Percentiles rank a stretch among this genome's conserved stretches.
Evolutionary conservation across 1,139 yeast genomes (phyloP).

Genomic region (Diutina sp.): DNA sequence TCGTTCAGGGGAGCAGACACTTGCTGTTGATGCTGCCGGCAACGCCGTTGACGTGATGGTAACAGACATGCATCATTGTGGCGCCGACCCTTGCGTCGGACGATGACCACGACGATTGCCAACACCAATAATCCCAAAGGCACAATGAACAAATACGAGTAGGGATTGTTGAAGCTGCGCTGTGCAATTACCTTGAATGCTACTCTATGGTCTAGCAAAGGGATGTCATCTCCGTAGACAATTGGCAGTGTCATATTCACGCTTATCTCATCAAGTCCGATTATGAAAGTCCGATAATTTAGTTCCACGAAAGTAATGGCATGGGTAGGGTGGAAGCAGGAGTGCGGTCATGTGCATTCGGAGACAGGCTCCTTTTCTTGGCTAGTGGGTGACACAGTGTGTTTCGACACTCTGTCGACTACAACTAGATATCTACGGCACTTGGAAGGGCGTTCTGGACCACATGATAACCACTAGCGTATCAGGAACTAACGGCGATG

Average conservation of each 20-base stretch:
- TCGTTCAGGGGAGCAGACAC: not conserved
- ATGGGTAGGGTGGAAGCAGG: not conserved
- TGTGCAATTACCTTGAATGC: not conserved
- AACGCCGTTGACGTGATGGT: not conserved
- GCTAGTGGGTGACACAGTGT: not conserved
- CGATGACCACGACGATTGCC: not conserved
- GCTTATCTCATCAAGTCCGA: not conserved
- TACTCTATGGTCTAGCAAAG: too few species aligned
- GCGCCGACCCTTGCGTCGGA: not conserved
- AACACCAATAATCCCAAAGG: not conserved
- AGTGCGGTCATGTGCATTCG: not conserved
- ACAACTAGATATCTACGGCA: not conserved
- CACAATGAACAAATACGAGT: not conserved
- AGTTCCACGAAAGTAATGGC: not conserved
- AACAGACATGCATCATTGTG: not conserved
- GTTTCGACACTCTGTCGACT: not conserved
- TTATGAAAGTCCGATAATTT: not conserved
- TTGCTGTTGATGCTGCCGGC: not conserved
- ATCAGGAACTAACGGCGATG: too few species aligned
- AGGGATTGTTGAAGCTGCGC: not conserved
- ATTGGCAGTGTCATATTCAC: not conserved
- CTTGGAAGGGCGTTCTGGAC: not conserved
- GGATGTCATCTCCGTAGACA: not conserved
- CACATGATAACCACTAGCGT: not conserved
- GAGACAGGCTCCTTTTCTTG: not conserved